Evolutionary conservation across 164 flowering plant genomes (phyloP).

Genomic region (Chloranthus sessilifolius): DNA sequence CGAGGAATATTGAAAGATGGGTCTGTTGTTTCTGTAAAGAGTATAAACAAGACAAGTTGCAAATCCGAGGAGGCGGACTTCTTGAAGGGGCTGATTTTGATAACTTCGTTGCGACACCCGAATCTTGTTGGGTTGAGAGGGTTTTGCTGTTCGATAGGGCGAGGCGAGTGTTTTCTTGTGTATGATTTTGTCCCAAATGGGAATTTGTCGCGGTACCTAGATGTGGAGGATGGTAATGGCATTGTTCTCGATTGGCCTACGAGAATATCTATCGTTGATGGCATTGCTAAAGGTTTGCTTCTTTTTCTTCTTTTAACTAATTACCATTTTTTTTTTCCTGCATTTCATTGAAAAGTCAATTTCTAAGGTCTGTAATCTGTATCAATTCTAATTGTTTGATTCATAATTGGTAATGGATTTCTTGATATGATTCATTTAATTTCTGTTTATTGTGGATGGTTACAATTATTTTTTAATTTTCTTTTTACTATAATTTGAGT

Average conservation of each 20-base stretch:
- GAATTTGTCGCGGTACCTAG: slow-evolving; percentile 57
- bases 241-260: slow-evolving; percentile 69
- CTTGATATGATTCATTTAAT: no score
- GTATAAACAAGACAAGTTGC: slow-evolving; percentile 70
- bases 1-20: slow-evolving; percentile 74
- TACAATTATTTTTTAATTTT: no score
- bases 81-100: slow-evolving; percentile 56
- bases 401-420: no score
- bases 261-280: slow-evolving; percentile 58
- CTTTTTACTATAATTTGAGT: no score
- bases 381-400: no score
- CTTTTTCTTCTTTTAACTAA: no score
- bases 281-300: slow-evolving; percentile 87
- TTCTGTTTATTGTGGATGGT: no score
- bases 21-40: slow-evolving; percentile 61
- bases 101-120: slow-evolving; percentile 67
- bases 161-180: slow-evolving; percentile 85
- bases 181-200: slow-evolving; percentile 75
- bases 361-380: no score
- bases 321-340: no score
- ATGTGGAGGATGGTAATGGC: slow-evolving; percentile 32
- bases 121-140: slow-evolving; percentile 69
- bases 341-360: no score
- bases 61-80: slow-evolving; percentile 75
- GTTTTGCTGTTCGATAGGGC: slow-evolving; percentile 77